A percentile compares a stretch with the other conserved stretches of the same genome.
phyloP scores from a whole-genome alignment of 106 monocot species.

The Amphibolis antarctica region DNA sequence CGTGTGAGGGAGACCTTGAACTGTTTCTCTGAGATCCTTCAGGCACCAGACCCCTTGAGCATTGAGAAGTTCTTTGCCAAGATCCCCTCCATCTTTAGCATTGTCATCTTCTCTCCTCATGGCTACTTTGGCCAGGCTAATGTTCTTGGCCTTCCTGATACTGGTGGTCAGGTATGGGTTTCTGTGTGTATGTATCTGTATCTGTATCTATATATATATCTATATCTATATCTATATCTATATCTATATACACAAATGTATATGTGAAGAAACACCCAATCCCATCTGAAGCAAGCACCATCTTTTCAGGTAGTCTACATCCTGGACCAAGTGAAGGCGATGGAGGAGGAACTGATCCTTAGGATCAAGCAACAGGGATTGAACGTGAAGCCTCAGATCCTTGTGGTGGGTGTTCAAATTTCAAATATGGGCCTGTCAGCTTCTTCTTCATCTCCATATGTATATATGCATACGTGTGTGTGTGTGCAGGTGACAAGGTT shows the following conservation, averaged over 20 bases:
- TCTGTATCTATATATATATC: no score
- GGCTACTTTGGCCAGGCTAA: constrained; percentile 94
- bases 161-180: constrained; percentile 93
- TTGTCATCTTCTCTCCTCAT: constrained; percentile 82
- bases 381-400: constrained; percentile 54
- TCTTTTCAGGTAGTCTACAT: constrained; percentile 71
- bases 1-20: constrained; percentile 58
- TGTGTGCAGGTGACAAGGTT: constrained; percentile 81
- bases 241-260: no score
- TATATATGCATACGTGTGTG: no score
- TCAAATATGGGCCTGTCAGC: not conserved
- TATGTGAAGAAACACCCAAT: no score
- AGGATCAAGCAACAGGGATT: constrained; percentile 88
- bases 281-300: not conserved
- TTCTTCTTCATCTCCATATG: no score
- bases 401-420: constrained; percentile 51
- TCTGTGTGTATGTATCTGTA: no score
- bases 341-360: constrained; percentile 83
- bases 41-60: constrained; percentile 70
- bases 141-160: constrained; percentile 93
- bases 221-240: no score
- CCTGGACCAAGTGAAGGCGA: constrained; percentile 83
- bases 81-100: constrained; percentile 59
- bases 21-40: constrained; percentile 79
- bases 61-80: constrained; percentile 76